phyloP scores from a whole-genome alignment of 305 asterid species.

The Ilex paraguariensis region DNA sequence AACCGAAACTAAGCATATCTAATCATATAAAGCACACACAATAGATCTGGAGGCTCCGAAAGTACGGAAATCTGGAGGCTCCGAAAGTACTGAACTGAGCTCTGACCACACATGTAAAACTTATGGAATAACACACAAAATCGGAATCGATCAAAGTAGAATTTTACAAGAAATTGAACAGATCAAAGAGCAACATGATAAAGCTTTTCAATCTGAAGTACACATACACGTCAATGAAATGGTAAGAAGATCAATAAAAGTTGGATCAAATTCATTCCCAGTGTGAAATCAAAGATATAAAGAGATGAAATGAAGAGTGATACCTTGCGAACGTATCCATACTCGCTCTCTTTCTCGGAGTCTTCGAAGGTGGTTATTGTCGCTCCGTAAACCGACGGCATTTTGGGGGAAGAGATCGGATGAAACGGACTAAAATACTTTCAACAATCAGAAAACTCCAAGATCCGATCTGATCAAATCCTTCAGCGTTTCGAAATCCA shows the following conservation, averaged over 20 bases:
- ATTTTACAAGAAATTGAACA: no score
- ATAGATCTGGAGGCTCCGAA: background rate
- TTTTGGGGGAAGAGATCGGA: background rate
- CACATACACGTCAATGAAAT: background rate
- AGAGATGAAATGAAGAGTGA: background rate
- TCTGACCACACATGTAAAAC: background rate
- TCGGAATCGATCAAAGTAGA: no score
- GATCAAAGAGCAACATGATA: no score
- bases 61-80: no score
- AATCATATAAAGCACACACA: background rate
- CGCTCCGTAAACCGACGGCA: slow-evolving; percentile 32
- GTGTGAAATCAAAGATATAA: background rate
- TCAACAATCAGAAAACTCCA: no score
- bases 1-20: no score
- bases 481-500: no score
- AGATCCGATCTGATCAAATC: no score
- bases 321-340: slow-evolving; percentile 43
- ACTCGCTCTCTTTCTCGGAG: slow-evolving; percentile 50
- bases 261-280: background rate
- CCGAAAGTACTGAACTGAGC: background rate
- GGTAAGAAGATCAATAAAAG: no score
- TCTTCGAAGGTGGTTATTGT: slow-evolving; percentile 42
- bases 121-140: no score
- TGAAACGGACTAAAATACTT: no score
- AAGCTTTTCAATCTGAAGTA: no score